Conservation (phyloP, 768 basidiomycete genomes). For the Pleurotus djamor region DNA sequence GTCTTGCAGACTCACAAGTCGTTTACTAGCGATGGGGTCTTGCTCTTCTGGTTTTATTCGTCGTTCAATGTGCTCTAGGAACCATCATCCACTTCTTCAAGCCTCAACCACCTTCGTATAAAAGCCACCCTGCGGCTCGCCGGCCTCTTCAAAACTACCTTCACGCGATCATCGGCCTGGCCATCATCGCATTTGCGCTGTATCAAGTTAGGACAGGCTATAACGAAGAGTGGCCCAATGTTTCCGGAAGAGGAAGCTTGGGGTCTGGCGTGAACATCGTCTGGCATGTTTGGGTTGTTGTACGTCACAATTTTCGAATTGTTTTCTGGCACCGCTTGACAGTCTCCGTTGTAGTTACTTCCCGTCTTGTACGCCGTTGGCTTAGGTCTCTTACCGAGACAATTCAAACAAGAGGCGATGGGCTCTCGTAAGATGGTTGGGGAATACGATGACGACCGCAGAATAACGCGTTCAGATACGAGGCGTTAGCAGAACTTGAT, state of each 20-base stretch:
- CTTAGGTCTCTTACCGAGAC: conserved; percentile 40
- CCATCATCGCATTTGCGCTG: conserved; percentile 45
- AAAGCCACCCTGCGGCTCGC: not conserved
- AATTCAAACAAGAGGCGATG: conserved; percentile 39
- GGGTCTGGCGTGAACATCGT: conserved; percentile 33
- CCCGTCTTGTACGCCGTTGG: conserved; percentile 41
- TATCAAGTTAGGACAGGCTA: conserved; percentile 50
- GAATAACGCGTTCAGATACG: not conserved
- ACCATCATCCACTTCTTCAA: conserved; percentile 54
- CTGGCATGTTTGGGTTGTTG: conserved; percentile 49
- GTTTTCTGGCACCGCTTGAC: not conserved
- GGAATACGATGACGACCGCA: not conserved
- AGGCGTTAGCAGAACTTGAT: too few species aligned
- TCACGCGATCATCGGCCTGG: conserved; percentile 53
- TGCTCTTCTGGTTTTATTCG: conserved; percentile 45
- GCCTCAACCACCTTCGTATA: conserved; percentile 22
- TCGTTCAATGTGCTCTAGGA: conserved; percentile 47
- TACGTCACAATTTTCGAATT: conserved; percentile 22
- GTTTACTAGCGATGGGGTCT: conserved; percentile 43
- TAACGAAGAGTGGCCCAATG: conserved; percentile 44
- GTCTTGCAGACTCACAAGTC: not conserved
- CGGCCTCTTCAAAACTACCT: conserved; percentile 56
- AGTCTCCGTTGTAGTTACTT: conserved; percentile 29
- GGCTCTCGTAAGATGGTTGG: not conserved
- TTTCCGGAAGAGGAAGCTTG: conserved; percentile 38